Base-by-base conservation (phyloP, 306 rosid genomes). In the Cucurbita argyrosperma region DNA sequence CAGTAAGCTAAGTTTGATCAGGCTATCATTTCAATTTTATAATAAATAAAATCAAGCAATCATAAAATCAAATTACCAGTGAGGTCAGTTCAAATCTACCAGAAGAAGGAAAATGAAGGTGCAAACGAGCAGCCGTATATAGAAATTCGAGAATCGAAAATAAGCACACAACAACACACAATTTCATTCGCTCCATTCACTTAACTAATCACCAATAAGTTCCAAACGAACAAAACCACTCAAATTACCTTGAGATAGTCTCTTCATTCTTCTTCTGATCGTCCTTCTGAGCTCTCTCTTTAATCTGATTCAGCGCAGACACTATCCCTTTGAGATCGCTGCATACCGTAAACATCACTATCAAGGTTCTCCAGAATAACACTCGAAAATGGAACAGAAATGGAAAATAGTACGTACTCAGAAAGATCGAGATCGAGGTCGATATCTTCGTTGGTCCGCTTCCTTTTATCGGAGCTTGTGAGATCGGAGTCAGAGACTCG, bases 251-350 rank as follows among this genome's bases (percentile, higher is more conserved):
- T 4, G 89, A 86, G 77, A 93, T 93, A 4, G 98, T 93, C 79
- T 93, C 97, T 79, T 90, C 97, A 76, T 90, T 93, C 93, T 90
- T 90, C 90, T 90, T 93, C 86, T 86, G 93, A 53, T 88, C 97
- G 61, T 93, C 98, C 82, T 87, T 85, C 72, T 90, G 96, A 71
- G 98, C 88, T 78, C 83, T 90, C 77, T 90, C 97, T 81, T 83
- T 81, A 72, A 93, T 90, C 81, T 84, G 90, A 35, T 93, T 85
- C 80, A 93, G 80, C 66, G 97, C 96, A 39, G 96, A 86, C 80
- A 93, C 82, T 63, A 93, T 80, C 57, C 97, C 97, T 78, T 90
- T 87, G 76, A 93, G 80, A 65, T 93, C 96, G 78, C 97, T 93
- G 83, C 69, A 84, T 42, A 73, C 74, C 13, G 57, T 77, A 62